Percentiles rank a stretch among this genome's conserved stretches.
These are phyloP conservation scores for Hebeloma cylindrosporum DNA, from an alignment of 768 basidiomycete species.

Conservation along the genomic window DNA sequence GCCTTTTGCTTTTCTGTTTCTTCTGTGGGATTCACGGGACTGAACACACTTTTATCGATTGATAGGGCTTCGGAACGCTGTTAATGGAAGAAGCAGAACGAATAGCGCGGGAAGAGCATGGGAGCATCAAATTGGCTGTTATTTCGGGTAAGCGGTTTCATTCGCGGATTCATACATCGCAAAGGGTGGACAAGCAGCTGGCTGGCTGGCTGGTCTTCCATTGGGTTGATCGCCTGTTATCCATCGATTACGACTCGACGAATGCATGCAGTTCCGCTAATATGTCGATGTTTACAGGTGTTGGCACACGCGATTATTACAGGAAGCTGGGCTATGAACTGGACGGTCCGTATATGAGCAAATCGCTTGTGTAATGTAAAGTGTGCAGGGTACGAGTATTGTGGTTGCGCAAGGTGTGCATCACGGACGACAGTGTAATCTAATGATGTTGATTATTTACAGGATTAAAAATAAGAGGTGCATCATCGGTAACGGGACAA, in stretches of 20 bases:
- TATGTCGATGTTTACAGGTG: constrained; percentile 54
- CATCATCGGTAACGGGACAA: too few species aligned
- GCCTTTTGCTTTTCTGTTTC: background rate
- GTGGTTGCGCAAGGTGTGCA: too few species aligned
- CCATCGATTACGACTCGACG: background rate
- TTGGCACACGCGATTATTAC: constrained; percentile 97
- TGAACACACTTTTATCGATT: constrained; percentile 8
- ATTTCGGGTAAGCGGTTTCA: constrained; percentile 71
- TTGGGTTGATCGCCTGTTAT: background rate
- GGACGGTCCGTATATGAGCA: constrained; percentile 99
- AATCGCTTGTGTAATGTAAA: constrained; percentile 48
- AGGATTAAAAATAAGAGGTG: too few species aligned
- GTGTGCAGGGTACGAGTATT: too few species aligned
- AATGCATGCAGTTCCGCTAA: background rate
- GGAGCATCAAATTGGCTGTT: constrained; percentile 93
- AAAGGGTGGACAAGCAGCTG: too few species aligned
- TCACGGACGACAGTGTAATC: too few species aligned
- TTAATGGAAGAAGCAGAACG: constrained; percentile 99
- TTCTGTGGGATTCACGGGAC: background rate
- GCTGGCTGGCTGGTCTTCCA: too few species aligned
- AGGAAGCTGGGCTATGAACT: constrained; percentile 90
- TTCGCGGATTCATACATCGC: background rate
- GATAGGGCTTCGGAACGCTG: constrained; percentile 90
- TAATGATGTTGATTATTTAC: too few species aligned
- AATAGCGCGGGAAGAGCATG: constrained; percentile 96